Conservation (phyloP, 495 filamentous ascomycete genomes). For the Hypoxylon fuscum region DNA sequence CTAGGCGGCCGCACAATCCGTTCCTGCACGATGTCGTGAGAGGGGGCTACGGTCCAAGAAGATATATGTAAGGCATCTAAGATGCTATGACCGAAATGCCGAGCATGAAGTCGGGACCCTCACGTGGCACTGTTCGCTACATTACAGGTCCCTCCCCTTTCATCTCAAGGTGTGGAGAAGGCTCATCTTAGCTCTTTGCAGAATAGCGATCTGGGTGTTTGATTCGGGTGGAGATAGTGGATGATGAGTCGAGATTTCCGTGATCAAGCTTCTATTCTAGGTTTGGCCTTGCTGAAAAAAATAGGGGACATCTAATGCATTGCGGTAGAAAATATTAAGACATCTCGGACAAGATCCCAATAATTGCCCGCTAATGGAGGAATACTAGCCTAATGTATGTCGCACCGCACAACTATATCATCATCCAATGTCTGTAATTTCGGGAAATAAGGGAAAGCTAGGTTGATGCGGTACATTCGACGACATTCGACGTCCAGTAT, state of each 20-base stretch:
- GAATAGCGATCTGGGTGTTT: constrained; percentile 17
- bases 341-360: constrained; percentile 14
- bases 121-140: constrained; percentile 30
- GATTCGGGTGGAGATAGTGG: constrained; percentile 28
- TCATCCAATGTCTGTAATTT: constrained; percentile 32
- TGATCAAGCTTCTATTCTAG: background rate
- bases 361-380: constrained; percentile 10
- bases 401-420: constrained; percentile 13
- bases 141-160: constrained; percentile 27
- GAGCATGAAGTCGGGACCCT: constrained; percentile 21
- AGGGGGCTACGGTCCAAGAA: background rate
- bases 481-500: too few relatives aligned
- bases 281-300: constrained; percentile 4
- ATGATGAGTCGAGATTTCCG: constrained; percentile 15
- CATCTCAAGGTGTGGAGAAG: constrained; percentile 30
- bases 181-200: constrained; percentile 27
- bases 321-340: constrained; percentile 6
- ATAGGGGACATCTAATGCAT: background rate
- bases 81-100: background rate
- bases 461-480: constrained; percentile 18
- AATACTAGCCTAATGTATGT: background rate
- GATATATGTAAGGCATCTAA: too few relatives aligned
- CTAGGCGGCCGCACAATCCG: constrained; percentile 10
- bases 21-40: background rate
- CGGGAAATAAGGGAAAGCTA: constrained; percentile 30